These are phyloP conservation scores for Geopyxis carbonaria DNA, from an alignment of 495 filamentous ascomycete genomes.

Conservation along the genomic window DNA sequence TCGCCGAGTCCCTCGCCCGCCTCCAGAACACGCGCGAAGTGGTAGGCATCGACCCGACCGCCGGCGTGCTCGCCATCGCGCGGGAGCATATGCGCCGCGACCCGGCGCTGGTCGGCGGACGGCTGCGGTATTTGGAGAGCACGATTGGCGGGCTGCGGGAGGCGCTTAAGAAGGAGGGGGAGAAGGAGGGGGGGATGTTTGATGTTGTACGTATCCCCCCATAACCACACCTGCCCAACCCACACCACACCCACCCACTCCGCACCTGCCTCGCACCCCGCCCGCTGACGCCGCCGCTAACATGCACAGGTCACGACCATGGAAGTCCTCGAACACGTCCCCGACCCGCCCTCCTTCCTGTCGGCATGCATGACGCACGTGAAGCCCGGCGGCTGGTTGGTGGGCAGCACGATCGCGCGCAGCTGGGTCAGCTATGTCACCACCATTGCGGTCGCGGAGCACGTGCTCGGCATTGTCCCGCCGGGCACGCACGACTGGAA, in stretches of 20 bases:
- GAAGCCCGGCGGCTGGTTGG: slow-evolving; percentile 78
- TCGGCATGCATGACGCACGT: slow-evolving; percentile 50
- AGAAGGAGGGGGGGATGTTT: slow-evolving; percentile 6
- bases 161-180: slow-evolving; percentile 2
- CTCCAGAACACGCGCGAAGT: slow-evolving; percentile 47
- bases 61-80: slow-evolving; percentile 63
- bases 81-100: slow-evolving; percentile 55
- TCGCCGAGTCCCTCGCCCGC: slow-evolving; percentile 82
- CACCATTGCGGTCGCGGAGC: slow-evolving; percentile 85
- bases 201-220: slow-evolving; percentile 14
- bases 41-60: slow-evolving; percentile 68
- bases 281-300: slow-evolving; percentile 13
- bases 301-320: slow-evolving; percentile 51
- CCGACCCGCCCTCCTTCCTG: slow-evolving; percentile 52
- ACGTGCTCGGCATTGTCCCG: slow-evolving; percentile 72
- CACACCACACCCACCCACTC: too few relatives aligned
- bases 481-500: slow-evolving; percentile 87
- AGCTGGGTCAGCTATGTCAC: slow-evolving; percentile 74
- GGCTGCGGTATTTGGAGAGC: slow-evolving; percentile 52
- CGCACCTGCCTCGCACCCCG: too few relatives aligned
- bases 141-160: slow-evolving; percentile 15
- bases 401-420: slow-evolving; percentile 77
- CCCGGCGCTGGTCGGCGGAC: slow-evolving; percentile 37
- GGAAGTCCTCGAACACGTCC: slow-evolving; percentile 88
- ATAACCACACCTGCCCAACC: slow-evolving; percentile 27